Percentiles rank a stretch among this genome's conserved stretches.
Evolutionary conservation across 176 grass and related monocot species (phyloP).

Genomic region (Oryza coarctata): DNA sequence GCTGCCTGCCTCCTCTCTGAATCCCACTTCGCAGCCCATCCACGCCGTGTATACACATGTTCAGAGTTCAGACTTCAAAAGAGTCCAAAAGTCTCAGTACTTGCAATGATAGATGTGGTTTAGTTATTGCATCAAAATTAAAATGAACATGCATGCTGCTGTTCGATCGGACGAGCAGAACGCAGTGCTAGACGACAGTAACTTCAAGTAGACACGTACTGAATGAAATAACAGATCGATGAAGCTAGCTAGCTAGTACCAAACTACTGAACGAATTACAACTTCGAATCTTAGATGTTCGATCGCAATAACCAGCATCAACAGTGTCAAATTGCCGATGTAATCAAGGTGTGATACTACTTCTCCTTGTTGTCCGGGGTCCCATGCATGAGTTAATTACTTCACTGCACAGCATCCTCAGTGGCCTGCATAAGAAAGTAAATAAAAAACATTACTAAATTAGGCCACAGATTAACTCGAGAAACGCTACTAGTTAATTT

Average conservation of each 20-base stretch:
- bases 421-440: background rate
- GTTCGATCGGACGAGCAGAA: background rate
- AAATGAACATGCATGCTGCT: background rate
- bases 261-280: background rate
- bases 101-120: background rate
- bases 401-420: conserved; percentile 11
- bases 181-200: background rate
- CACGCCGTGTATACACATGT: background rate
- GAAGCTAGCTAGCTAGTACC: background rate
- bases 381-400: too few species aligned
- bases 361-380: too few species aligned
- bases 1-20: background rate
- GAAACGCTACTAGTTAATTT: background rate
- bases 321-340: background rate
- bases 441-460: background rate
- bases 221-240: background rate
- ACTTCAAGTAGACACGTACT: background rate
- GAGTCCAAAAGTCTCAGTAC: background rate
- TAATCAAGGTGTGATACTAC: background rate
- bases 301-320: background rate
- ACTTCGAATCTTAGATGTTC: background rate
- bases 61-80: background rate
- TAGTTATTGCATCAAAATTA: background rate
- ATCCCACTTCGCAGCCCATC: background rate
- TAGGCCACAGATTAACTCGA: background rate